phyloP scores from a whole-genome alignment of 2,329 filamentous ascomycete species.

The Intubia oerlemansii region DNA sequence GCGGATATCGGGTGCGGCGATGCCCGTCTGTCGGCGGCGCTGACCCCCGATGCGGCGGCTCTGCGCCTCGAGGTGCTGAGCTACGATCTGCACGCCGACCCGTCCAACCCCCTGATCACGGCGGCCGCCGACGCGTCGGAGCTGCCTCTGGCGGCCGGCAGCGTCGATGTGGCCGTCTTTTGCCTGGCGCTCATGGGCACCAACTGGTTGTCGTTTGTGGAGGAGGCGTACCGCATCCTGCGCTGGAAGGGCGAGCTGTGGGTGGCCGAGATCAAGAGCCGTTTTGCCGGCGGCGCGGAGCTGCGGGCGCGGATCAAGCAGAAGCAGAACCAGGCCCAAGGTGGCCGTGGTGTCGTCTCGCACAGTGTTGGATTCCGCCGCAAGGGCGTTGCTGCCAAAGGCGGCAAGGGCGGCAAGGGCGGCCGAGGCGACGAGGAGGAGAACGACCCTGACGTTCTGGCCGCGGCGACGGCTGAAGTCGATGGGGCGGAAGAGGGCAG shows the following conservation, averaged over 20 bases:
- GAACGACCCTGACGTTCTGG: slow-evolving; percentile 43
- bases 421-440: slow-evolving; percentile 20
- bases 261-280: slow-evolving; percentile 91
- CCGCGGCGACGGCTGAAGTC: slow-evolving; percentile 43
- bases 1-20: slow-evolving; percentile 91
- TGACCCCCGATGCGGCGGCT: slow-evolving; percentile 41
- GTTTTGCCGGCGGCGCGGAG: slow-evolving; percentile 37
- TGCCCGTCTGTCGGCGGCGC: slow-evolving; percentile 51
- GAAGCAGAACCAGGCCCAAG: slow-evolving; percentile 15
- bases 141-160: slow-evolving; percentile 53
- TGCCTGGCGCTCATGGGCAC: slow-evolving; percentile 97
- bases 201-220: slow-evolving; percentile 92
- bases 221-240: slow-evolving; percentile 82
- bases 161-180: slow-evolving; percentile 76
- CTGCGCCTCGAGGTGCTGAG: slow-evolving; percentile 57
- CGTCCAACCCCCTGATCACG: slow-evolving; percentile 48
- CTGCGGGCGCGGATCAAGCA: slow-evolving; percentile 8
- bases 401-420: slow-evolving; percentile 22
- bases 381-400: too few relatives aligned
- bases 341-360: too few relatives aligned
- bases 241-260: slow-evolving; percentile 91
- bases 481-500: slow-evolving; percentile 43
- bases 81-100: slow-evolving; percentile 52
- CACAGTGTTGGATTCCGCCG: slow-evolving; percentile 49
- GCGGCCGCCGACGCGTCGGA: slow-evolving; percentile 77